Percentiles rank a stretch among this genome's conserved stretches.
phyloP scores from a whole-genome alignment of 2,329 filamentous ascomycete species.

The Colletotrichum filicis region DNA sequence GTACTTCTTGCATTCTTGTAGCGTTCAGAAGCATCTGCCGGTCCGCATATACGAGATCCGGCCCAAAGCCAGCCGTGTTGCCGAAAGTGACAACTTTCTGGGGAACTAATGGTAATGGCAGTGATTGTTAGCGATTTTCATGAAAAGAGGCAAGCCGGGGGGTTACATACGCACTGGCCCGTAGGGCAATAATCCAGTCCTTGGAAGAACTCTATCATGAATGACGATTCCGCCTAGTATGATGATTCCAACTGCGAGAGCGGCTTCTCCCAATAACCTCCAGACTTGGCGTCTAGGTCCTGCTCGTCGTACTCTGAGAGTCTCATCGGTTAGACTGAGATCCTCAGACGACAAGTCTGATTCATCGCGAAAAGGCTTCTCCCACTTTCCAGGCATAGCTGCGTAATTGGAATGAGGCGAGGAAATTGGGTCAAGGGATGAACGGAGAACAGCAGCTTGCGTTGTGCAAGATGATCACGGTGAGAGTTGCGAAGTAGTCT shows the following conservation, averaged over 20 bases:
- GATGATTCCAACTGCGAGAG: not conserved
- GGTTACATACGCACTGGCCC: not conserved
- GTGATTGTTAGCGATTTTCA: not conserved
- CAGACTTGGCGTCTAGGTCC: not conserved
- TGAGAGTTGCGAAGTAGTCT: not conserved
- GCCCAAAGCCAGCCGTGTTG: not conserved
- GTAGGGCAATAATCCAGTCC: not conserved
- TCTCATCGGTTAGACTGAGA: not conserved
- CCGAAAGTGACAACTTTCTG: not conserved
- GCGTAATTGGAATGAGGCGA: not conserved
- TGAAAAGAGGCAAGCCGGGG: not conserved
- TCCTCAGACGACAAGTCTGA: not conserved
- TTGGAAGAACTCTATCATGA: not conserved
- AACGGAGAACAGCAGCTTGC: too few species aligned
- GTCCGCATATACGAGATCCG: not conserved
- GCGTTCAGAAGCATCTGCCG: not conserved
- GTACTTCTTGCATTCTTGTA: not conserved
- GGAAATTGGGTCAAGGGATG: not conserved
- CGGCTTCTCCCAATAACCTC: not conserved
- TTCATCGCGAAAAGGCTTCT: not conserved
- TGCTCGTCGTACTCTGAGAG: not conserved
- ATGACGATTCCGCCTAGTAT: not conserved
- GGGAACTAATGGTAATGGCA: not conserved
- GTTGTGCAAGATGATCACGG: not conserved
- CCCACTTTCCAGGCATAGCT: not conserved